Percentiles rank a stretch among this genome's conserved stretches.
These are phyloP conservation scores for Dicorynia guianensis DNA, from an alignment of 306 rosid species.

Conservation along the genomic window DNA sequence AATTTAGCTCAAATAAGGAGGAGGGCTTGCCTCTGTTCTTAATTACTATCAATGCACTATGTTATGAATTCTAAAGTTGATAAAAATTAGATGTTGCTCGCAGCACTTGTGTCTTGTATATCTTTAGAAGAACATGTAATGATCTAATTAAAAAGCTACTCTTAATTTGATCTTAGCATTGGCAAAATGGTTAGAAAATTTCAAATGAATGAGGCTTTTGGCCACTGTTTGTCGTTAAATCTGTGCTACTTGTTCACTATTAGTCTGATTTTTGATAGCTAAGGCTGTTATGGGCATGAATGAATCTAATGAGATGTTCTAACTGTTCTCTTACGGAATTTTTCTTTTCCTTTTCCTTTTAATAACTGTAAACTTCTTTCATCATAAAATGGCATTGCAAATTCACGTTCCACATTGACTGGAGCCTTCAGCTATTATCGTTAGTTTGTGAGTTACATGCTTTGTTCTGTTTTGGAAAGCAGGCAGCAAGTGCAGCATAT, in stretches of 20 bases:
- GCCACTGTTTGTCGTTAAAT: background rate
- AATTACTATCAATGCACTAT: background rate
- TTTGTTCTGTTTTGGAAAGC: constrained; percentile 9
- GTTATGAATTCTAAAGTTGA: background rate
- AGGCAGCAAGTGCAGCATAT: constrained; percentile 24
- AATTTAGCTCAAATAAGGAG: background rate
- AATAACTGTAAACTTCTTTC: background rate
- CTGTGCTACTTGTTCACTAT: background rate
- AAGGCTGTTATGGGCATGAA: constrained; percentile 7
- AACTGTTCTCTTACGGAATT: background rate
- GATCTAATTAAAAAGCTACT: constrained; percentile 11
- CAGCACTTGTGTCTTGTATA: background rate
- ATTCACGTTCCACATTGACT: constrained; percentile 2
- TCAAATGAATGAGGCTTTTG: constrained; percentile 20
- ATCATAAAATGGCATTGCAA: constrained; percentile 8
- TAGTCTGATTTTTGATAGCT: background rate
- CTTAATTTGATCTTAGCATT: constrained; percentile 14
- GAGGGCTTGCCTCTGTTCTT: background rate
- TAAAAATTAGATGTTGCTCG: background rate
- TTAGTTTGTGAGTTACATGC: constrained; percentile 29
- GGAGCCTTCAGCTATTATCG: background rate
- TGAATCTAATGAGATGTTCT: constrained; percentile 9
- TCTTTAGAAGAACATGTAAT: constrained; percentile 1
- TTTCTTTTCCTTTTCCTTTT: background rate
- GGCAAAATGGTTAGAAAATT: background rate